Conservation (phyloP, 495 filamentous ascomycete genomes). For the Talaromyces trachyspermus region DNA sequence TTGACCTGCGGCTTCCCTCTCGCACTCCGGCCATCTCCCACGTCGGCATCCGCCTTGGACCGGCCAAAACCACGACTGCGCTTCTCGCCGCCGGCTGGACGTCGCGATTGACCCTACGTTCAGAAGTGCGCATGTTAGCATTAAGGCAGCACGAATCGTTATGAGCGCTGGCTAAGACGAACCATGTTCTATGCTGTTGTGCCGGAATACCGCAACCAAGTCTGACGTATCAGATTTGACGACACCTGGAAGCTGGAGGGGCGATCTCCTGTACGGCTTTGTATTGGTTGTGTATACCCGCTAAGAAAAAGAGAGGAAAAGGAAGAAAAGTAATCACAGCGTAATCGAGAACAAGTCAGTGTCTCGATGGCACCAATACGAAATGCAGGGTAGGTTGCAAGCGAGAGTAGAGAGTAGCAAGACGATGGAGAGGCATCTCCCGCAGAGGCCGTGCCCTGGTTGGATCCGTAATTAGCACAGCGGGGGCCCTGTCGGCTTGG, state of each 20-base stretch:
- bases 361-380: too few relatives aligned
- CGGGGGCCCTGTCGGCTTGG: too few relatives aligned
- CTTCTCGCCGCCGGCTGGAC: conserved; percentile 41
- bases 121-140: neutral
- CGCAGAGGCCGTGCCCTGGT: too few relatives aligned
- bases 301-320: too few relatives aligned
- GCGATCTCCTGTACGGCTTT: too few relatives aligned
- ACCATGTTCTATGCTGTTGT: conserved; percentile 8
- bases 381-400: too few relatives aligned
- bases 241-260: neutral
- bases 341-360: too few relatives aligned
- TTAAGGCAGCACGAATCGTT: neutral
- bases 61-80: conserved; percentile 41
- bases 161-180: neutral
- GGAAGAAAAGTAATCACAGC: too few relatives aligned
- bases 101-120: conserved; percentile 42
- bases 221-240: conserved; percentile 21
- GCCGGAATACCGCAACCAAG: conserved; percentile 12
- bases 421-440: too few relatives aligned
- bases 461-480: too few relatives aligned
- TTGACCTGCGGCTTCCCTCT: conserved; percentile 66
- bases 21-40: conserved; percentile 36
- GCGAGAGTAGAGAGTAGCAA: too few relatives aligned
- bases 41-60: conserved; percentile 37
- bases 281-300: too few relatives aligned